A percentile compares a stretch with the other conserved stretches of the same genome.
phyloP scores from a whole-genome alignment of 768 basidiomycete genomes.

The Chalciporus piperatus region DNA sequence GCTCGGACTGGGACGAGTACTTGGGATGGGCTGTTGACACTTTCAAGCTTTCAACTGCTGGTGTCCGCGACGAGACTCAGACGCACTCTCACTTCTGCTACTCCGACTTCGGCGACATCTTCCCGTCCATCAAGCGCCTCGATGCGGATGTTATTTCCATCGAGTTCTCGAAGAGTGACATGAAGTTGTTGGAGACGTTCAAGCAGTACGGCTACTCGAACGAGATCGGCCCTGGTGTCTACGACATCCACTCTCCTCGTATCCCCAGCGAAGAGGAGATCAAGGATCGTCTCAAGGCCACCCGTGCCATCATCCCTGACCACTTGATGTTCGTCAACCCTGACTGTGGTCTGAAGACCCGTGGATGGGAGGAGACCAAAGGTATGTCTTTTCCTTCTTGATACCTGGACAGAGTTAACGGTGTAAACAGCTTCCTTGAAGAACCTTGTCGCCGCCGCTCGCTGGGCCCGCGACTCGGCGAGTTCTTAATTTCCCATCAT shows the following conservation, averaged over 20 bases:
- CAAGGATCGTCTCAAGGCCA: conserved; percentile 83
- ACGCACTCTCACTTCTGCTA: too few relatives aligned
- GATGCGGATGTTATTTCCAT: too few relatives aligned
- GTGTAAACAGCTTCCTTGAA: conserved; percentile 56
- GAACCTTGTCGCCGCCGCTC: conserved; percentile 89
- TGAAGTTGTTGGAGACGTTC: conserved; percentile 96
- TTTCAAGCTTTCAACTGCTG: conserved; percentile 96
- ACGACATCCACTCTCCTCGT: conserved; percentile 99
- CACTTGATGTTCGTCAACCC: conserved; percentile 91
- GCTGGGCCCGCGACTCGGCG: conserved; percentile 90
- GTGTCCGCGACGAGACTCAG: too few relatives aligned
- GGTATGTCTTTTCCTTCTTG: conserved; percentile 33
- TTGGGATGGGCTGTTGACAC: conserved; percentile 98
- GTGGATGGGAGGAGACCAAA: conserved; percentile 98
- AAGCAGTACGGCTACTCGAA: conserved; percentile 93
- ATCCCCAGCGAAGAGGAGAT: conserved; percentile 93
- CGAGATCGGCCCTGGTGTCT: conserved; percentile 97
- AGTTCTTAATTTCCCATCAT: conserved; percentile 56
- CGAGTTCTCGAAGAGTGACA: conserved; percentile 97
- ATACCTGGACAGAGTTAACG: conserved; percentile 2
- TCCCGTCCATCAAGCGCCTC: too few relatives aligned
- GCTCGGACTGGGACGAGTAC: conserved; percentile 94
- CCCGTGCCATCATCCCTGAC: conserved; percentile 78
- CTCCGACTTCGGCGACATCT: too few relatives aligned
- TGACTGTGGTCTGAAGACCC: conserved; percentile 98